These are phyloP conservation scores for Cicer pinnatifidum DNA, from an alignment of 306 rosid species.

Conservation along the genomic window DNA sequence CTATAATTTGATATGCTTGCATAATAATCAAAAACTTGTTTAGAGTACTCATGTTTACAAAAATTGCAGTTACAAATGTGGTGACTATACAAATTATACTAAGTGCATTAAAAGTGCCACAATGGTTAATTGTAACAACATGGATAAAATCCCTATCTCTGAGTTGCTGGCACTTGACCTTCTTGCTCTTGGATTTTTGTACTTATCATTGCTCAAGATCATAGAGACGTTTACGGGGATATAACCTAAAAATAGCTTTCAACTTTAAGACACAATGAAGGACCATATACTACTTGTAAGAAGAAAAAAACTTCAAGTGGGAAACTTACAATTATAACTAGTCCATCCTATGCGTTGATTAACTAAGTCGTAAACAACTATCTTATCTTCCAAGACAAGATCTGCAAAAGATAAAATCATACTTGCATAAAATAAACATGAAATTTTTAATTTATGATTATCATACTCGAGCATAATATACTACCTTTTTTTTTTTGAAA, in stretches of 20 bases:
- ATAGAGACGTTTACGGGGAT: slow-evolving; percentile 79
- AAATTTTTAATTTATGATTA: background rate
- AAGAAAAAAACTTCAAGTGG: slow-evolving; percentile 7
- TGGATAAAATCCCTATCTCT: slow-evolving; percentile 48
- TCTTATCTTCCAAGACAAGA: slow-evolving; percentile 85
- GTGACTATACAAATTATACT: slow-evolving; percentile 43
- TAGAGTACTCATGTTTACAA: too few relatives aligned
- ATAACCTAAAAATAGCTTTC: slow-evolving; percentile 62
- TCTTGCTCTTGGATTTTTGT: slow-evolving; percentile 67
- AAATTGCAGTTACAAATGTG: slow-evolving; percentile 32
- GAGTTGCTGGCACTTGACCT: slow-evolving; percentile 59
- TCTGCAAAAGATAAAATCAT: slow-evolving; percentile 54
- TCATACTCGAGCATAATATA: slow-evolving; percentile 7
- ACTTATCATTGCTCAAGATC: slow-evolving; percentile 76
- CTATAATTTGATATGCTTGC: too few relatives aligned
- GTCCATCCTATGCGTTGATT: slow-evolving; percentile 86
- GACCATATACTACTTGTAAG: slow-evolving; percentile 12
- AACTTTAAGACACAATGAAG: slow-evolving; percentile 3
- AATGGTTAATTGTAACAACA: slow-evolving; percentile 55
- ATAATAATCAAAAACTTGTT: too few relatives aligned
- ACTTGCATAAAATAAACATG: slow-evolving; percentile 1
- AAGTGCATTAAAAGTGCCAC: slow-evolving; percentile 54
- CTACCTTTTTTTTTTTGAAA: background rate
- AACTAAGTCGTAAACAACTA: slow-evolving; percentile 80
- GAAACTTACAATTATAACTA: slow-evolving; percentile 78